Conservation (phyloP, 352 stramenopile species). For the Globisporangium emineosum region DNA sequence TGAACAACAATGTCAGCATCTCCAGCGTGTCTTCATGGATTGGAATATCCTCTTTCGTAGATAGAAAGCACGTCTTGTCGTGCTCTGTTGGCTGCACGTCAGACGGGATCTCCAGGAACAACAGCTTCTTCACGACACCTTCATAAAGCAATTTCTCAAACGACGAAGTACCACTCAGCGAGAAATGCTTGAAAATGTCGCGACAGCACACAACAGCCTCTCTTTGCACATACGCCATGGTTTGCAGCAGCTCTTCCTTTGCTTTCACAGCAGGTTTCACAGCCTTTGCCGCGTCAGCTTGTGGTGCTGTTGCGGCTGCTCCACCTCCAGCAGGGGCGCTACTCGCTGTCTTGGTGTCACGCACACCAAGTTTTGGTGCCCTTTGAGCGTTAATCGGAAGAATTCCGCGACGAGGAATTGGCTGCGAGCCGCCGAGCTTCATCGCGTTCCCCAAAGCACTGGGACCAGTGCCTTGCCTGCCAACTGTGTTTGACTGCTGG, state of each 20-base stretch:
- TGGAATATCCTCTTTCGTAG: constrained; percentile 80
- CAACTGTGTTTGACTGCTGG: constrained; percentile 55
- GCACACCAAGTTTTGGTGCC: constrained; percentile 21
- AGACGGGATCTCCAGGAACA: constrained; percentile 78
- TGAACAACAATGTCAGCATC: constrained; percentile 55
- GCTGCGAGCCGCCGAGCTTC: constrained; percentile 49
- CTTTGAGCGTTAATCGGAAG: constrained; percentile 23
- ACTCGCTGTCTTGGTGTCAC: constrained; percentile 25
- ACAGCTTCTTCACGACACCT: constrained; percentile 72
- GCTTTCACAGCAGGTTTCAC: constrained; percentile 69
- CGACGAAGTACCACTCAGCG: constrained; percentile 52
- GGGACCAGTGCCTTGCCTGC: constrained; percentile 30
- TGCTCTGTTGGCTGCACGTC: constrained; percentile 86
- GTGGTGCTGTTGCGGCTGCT: background rate
- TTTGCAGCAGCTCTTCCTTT: constrained; percentile 81
- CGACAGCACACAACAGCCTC: constrained; percentile 68
- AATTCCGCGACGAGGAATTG: constrained; percentile 47
- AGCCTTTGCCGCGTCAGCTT: constrained; percentile 35
- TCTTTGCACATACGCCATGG: constrained; percentile 69
- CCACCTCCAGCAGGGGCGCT: background rate
- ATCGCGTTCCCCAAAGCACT: constrained; percentile 33
- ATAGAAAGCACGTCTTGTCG: constrained; percentile 81
- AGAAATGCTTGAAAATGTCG: constrained; percentile 71
- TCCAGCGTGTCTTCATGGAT: constrained; percentile 72
- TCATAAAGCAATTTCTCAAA: constrained; percentile 83